Percentiles rank a stretch among this genome's conserved stretches.
phyloP scores from a whole-genome alignment of 768 basidiomycete species.

The Boletus vinaceobasis region DNA sequence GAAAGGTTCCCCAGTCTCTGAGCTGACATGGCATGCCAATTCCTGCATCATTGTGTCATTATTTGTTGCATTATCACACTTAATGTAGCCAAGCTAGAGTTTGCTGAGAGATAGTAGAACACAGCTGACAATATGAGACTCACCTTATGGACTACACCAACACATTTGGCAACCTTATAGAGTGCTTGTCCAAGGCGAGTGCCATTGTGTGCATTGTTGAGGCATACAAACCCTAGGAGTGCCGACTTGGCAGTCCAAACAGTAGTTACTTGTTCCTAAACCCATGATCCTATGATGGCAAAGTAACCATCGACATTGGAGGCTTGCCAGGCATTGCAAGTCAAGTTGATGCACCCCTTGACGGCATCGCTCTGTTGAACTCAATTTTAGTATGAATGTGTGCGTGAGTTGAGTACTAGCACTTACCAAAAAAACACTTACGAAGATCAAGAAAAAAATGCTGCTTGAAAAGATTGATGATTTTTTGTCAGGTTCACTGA shows the following conservation, averaged over 20 bases:
- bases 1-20: no score
- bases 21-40: not conserved
- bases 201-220: no score
- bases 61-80: slow-evolving; percentile 22
- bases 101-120: not conserved
- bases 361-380: not conserved
- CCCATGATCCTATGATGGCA: slow-evolving; percentile 6
- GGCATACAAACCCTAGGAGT: no score
- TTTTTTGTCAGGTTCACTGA: no score
- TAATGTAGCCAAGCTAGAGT: slow-evolving; percentile 34
- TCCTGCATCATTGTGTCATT: slow-evolving; percentile 4
- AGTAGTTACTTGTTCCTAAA: no score
- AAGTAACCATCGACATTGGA: slow-evolving; percentile 36
- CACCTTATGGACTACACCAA: not conserved
- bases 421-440: not conserved
- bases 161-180: not conserved
- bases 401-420: no score
- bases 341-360: slow-evolving; percentile 24
- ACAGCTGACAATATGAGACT: no score
- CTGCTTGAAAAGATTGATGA: no score
- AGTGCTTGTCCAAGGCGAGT: no score
- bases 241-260: no score
- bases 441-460: no score
- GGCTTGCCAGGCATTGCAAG: slow-evolving; percentile 42
- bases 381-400: no score